A percentile compares a stretch with the other conserved stretches of the same genome.
phyloP scores from a whole-genome alignment of 2,329 filamentous ascomycete genomes.

The Fusarium sp. region DNA sequence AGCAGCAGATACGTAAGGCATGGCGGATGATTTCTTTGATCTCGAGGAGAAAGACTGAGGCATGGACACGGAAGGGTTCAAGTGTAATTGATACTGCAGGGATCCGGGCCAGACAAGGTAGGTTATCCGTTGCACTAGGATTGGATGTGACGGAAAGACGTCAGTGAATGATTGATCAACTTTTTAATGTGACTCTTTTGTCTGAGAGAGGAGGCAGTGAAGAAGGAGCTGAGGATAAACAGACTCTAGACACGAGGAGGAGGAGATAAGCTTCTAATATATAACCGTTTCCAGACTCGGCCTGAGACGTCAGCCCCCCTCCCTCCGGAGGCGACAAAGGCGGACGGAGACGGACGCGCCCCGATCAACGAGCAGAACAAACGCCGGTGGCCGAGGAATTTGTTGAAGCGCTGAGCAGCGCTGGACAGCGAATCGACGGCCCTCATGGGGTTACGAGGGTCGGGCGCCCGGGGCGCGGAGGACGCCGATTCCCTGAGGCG shows the following conservation, averaged over 20 bases:
- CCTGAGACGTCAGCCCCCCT: conserved; percentile 32
- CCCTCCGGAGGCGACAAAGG: conserved; percentile 14
- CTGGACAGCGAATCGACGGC: conserved; percentile 33
- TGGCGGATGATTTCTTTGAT: conserved; percentile 44
- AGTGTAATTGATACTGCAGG: conserved; percentile 11
- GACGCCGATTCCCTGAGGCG: conserved; percentile 41
- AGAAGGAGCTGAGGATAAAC: conserved; percentile 3
- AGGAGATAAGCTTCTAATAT: conserved; percentile 32
- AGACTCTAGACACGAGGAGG: background rate
- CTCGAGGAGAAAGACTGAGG: conserved; percentile 23
- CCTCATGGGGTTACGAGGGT: conserved; percentile 38
- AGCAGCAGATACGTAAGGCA: conserved; percentile 68
- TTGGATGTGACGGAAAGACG: conserved; percentile 1
- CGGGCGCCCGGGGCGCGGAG: conserved; percentile 40
- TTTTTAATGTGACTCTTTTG: background rate
- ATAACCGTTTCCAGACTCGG: conserved; percentile 10
- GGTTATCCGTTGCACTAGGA: conserved; percentile 1
- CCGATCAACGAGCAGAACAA: conserved; percentile 28
- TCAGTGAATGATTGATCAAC: conserved; percentile 2
- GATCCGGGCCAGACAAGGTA: conserved; percentile 20
- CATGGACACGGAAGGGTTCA: conserved; percentile 17
- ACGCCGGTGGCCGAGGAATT: conserved; percentile 37
- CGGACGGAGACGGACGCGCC: conserved; percentile 39
- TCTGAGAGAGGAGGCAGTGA: background rate
- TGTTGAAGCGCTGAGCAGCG: conserved; percentile 5